Conservation (phyloP, 2,329 filamentous ascomycete species). For the Zymoseptoria brevis region DNA sequence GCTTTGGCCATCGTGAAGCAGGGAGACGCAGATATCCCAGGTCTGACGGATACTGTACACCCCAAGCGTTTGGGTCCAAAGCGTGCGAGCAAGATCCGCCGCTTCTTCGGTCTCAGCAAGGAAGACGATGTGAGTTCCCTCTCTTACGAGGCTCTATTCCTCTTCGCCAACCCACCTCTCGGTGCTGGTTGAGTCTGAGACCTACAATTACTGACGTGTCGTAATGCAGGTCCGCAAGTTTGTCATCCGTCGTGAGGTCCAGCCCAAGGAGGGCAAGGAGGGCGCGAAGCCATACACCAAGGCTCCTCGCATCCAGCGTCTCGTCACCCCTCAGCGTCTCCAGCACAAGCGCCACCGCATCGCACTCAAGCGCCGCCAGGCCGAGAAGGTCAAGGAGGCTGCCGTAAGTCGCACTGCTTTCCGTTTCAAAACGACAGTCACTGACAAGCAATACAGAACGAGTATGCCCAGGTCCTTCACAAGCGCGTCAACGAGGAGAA, state of each 20-base stretch:
- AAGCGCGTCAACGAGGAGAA: conserved; percentile 97
- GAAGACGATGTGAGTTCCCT: conserved; percentile 94
- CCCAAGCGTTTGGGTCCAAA: conserved; percentile 99
- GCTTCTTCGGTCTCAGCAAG: conserved; percentile 99
- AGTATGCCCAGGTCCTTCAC: conserved; percentile 92
- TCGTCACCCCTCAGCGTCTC: conserved; percentile 97
- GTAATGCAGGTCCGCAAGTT: conserved; percentile 85
- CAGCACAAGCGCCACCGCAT: conserved; percentile 99
- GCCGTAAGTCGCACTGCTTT: conserved; percentile 60
- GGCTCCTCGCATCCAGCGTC: conserved; percentile 99
- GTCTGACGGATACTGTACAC: conserved; percentile 94
- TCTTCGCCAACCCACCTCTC: conserved; percentile 51
- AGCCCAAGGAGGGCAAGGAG: conserved; percentile 75
- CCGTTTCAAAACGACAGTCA: neutral
- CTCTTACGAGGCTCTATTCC: conserved; percentile 37
- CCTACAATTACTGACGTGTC: conserved; percentile 20
- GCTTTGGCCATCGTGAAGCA: conserved; percentile 97
- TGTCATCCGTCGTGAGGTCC: conserved; percentile 97
- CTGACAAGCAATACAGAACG: conserved; percentile 59
- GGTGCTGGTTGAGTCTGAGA: conserved; percentile 28
- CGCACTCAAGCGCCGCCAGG: conserved; percentile 95
- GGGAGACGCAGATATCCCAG: conserved; percentile 88
- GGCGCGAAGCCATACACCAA: conserved; percentile 99
- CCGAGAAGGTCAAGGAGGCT: conserved; percentile 97
- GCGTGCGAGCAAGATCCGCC: conserved; percentile 99